Evolutionary conservation across 2,329 filamentous ascomycete species (phyloP).

Genomic region (Diaporthe citriasiana): DNA sequence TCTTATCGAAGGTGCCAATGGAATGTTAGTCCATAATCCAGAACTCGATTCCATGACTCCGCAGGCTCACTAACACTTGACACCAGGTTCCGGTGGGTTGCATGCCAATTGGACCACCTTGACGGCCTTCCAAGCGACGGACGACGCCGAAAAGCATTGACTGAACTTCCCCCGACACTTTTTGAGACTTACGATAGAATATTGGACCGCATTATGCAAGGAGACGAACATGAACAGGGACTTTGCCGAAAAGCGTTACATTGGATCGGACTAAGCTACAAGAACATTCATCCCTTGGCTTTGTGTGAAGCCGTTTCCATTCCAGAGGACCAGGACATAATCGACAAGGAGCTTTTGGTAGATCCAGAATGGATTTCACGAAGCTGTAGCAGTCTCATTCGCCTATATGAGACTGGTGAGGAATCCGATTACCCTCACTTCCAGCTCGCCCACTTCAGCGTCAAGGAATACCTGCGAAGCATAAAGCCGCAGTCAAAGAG

Average conservation of each 20-base stretch:
- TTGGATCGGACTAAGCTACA: not conserved
- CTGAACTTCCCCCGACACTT: not conserved
- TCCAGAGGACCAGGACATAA: no score
- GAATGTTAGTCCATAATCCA: not conserved
- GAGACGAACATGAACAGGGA: not conserved
- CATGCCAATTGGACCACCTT: not conserved
- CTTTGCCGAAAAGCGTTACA: not conserved
- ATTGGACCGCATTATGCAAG: not conserved
- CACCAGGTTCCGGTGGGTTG: not conserved
- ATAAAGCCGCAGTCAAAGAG: not conserved
- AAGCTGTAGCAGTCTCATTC: not conserved
- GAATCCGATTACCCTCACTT: not conserved
- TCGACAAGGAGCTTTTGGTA: not conserved
- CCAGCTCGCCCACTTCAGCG: not conserved
- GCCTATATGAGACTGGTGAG: rapidly evolving
- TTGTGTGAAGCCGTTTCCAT: not conserved
- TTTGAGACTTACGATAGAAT: not conserved
- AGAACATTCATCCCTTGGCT: rapidly evolving
- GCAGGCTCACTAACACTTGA: not conserved
- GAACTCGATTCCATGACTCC: rapidly evolving
- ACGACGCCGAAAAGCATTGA: not conserved
- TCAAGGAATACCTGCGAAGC: not conserved
- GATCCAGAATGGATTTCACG: not conserved
- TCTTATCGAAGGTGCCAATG: not conserved
- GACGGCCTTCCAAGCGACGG: not conserved